These are phyloP conservation scores for Ganoderma lucidum DNA, from an alignment of 1,284 basidiomycete genomes.

Conservation along the genomic window DNA sequence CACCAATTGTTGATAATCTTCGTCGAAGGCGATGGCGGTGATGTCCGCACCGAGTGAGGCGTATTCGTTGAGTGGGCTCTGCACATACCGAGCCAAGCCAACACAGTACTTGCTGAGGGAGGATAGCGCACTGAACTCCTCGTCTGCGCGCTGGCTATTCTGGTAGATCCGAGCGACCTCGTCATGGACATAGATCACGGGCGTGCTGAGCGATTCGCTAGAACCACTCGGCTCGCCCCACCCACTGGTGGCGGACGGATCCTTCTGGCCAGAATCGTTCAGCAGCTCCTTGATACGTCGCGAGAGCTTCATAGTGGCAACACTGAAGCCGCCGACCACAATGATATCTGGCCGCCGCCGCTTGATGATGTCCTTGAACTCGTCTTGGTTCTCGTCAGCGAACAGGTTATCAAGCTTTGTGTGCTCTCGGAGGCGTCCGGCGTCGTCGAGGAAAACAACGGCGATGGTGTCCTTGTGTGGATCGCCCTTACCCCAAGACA, in stretches of 20 bases:
- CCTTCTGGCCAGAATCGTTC: slow-evolving; percentile 34
- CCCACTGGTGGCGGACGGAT: slow-evolving; percentile 10
- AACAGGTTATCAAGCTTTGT: slow-evolving; percentile 89
- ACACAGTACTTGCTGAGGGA: slow-evolving; percentile 93
- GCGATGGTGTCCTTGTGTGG: slow-evolving; percentile 91
- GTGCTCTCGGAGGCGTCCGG: slow-evolving; percentile 89
- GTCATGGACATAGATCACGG: slow-evolving; percentile 88
- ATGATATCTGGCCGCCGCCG: slow-evolving; percentile 89
- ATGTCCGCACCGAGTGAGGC: slow-evolving; percentile 88
- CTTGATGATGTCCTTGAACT: slow-evolving; percentile 85
- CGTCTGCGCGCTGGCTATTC: slow-evolving; percentile 85
- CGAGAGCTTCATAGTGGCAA: slow-evolving; percentile 81
- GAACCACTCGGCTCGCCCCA: slow-evolving; percentile 32
- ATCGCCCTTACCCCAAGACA: slow-evolving; percentile 96
- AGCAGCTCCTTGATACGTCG: slow-evolving; percentile 64
- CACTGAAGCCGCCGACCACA: slow-evolving; percentile 89
- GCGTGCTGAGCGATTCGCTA: slow-evolving; percentile 62
- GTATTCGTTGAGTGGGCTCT: slow-evolving; percentile 95
- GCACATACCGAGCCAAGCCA: slow-evolving; percentile 92
- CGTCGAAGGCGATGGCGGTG: slow-evolving; percentile 81
- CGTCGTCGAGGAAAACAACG: slow-evolving; percentile 87
- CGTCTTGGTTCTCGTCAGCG: slow-evolving; percentile 70
- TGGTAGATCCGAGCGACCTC: slow-evolving; percentile 96
- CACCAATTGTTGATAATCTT: slow-evolving; percentile 89
- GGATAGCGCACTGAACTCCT: slow-evolving; percentile 87